Base-by-base conservation (phyloP, 345 rosid species). In the Bruguiera sexangula region DNA sequence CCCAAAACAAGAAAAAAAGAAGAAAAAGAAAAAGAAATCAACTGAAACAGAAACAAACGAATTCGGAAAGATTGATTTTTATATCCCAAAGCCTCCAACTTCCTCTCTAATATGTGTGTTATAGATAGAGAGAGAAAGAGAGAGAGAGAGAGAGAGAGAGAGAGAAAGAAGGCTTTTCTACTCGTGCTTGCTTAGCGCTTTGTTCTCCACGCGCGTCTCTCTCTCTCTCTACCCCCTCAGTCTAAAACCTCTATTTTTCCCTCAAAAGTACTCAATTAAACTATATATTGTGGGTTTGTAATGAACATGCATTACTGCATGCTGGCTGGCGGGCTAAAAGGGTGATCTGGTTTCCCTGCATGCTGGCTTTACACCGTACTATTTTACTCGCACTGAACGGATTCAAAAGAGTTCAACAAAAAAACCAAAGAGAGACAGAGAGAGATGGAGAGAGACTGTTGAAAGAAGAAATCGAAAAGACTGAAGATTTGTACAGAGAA, bases 151-250 rank as follows among this genome's bases (percentile, higher is more conserved):
- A 68, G 75, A 64, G 73, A 70, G 80, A 78, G 67, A 78, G 78
- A 76, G 54, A 78, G 67, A 78, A 76, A 76, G 54, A 68, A 63
- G 30, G 22, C 51, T 43, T 60, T 2, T 29, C 52, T 27, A 53
- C n/a, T 31, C 22, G 32, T 59, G 1, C 32, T 20, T 22, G 79
- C 84, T 75, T 78, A 58, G 86, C 91, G 76, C 87, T 75, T 83
- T 85, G 81, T 87, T 87, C 91, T 85, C 89, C 78, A 79, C 71
- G 89, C 79, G 80, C 82, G 89, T 84, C 83, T 81, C 78, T 70
- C 69, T 69, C 69, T 69, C 6, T 31, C 15, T 18, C 27, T 22
- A 22, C 53, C 0, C 7, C 10, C 6, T 15, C 3, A 5, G 19
- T 4, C 30, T 39, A 21, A 6, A 36, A 5, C 32, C 54, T 1